phyloP scores from a whole-genome alignment of 2,329 filamentous ascomycete genomes.

The Colletotrichum trifolii region DNA sequence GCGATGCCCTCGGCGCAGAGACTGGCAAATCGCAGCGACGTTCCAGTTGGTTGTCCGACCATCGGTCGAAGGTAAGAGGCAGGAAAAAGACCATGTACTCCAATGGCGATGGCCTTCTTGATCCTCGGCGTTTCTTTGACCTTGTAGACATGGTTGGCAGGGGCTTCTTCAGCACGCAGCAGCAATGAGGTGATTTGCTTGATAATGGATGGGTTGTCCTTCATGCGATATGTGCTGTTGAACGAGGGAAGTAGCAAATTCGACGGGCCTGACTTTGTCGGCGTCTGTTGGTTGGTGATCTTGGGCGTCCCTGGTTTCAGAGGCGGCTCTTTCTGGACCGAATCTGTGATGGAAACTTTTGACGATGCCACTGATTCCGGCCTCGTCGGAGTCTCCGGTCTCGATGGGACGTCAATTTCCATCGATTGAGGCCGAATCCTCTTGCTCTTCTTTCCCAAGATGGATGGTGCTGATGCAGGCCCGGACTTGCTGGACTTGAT shows the following conservation, averaged over 20 bases:
- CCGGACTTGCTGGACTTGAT: constrained; percentile 39
- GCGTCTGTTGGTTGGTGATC: constrained; percentile 49
- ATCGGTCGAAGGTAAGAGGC: constrained; percentile 88
- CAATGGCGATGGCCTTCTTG: constrained; percentile 89
- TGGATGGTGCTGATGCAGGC: constrained; percentile 41
- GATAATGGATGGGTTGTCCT: constrained; percentile 76
- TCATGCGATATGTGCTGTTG: constrained; percentile 72
- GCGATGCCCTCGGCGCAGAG: constrained; percentile 86
- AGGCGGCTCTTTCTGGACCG: constrained; percentile 35
- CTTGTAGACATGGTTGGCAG: constrained; percentile 78
- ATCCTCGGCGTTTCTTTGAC: constrained; percentile 76
- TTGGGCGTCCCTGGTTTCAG: constrained; percentile 32
- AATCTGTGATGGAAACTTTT: constrained; percentile 39
- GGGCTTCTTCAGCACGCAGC: constrained; percentile 64
- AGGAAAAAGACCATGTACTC: constrained; percentile 94
- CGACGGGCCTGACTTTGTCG: constrained; percentile 54
- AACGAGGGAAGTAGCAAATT: constrained; percentile 80
- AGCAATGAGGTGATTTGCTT: constrained; percentile 72
- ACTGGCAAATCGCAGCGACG: constrained; percentile 91
- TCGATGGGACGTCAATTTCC: constrained; percentile 54
- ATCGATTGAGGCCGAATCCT: constrained; percentile 59
- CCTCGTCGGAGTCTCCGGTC: constrained; percentile 46
- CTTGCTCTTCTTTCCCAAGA: constrained; percentile 55
- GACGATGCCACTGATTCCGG: constrained; percentile 46
- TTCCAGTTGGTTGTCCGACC: constrained; percentile 94